Percentiles rank a stretch among this genome's conserved stretches.
These are phyloP conservation scores for Boletus tomentosulus DNA, from an alignment of 768 basidiomycete species.

Conservation along the genomic window DNA sequence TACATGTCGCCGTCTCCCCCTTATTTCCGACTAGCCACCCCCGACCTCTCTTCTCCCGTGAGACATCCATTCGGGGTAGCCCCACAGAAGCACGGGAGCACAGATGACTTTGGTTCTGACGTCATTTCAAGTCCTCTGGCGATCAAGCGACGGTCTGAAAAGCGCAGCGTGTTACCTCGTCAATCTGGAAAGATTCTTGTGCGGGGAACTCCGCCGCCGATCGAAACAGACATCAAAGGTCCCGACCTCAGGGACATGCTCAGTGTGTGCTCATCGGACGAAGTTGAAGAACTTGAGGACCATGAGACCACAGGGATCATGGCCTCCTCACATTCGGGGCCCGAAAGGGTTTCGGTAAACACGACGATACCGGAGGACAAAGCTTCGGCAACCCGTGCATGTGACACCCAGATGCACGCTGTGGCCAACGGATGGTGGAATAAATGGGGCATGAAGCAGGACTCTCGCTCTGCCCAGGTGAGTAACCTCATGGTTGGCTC, in stretches of 20 bases:
- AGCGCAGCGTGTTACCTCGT: background rate
- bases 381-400: constrained; percentile 17
- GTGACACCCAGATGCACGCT: constrained; percentile 33
- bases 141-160: constrained; percentile 16
- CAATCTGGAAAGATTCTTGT: constrained; percentile 23
- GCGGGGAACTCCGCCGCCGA: constrained; percentile 26
- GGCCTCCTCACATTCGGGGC: constrained; percentile 32
- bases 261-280: constrained; percentile 40
- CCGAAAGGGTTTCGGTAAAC: constrained; percentile 25
- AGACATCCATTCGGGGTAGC: constrained; percentile 28
- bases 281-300: constrained; percentile 38
- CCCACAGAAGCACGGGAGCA: constrained; percentile 3
- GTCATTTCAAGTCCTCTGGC: constrained; percentile 32
- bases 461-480: constrained; percentile 15
- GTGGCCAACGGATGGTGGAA: constrained; percentile 51
- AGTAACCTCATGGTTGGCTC: constrained; percentile 12
- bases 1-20: constrained; percentile 72
- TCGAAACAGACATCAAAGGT: constrained; percentile 20
- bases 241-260: constrained; percentile 46
- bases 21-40: constrained; percentile 44
- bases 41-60: constrained; percentile 64
- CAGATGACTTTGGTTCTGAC: constrained; percentile 50
- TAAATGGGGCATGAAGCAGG: constrained; percentile 41
- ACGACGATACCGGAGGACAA: constrained; percentile 29
- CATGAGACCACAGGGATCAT: constrained; percentile 25